Evolutionary conservation across 441 rosid species (phyloP), one percentile per base, ranked within the genome.

Genomic region (Arabidopsis hybrid): DNA sequence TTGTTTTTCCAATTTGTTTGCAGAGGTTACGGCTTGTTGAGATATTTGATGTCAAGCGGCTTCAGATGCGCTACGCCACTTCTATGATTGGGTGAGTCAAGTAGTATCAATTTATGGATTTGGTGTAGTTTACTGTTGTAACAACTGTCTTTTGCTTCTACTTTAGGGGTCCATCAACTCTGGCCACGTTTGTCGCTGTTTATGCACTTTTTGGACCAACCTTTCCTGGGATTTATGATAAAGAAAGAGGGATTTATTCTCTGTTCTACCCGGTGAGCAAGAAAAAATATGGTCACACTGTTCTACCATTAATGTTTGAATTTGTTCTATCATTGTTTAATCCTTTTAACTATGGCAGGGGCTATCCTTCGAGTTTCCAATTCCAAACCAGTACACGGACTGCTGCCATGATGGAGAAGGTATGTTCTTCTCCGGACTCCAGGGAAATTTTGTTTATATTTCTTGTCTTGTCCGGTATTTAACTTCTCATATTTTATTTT

Each of bases 141-240:
- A 16, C 13, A 42, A 39, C 45, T 78, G 58, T 55, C 55, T 65
- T 38, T 52, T 67, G 56, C 58, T 85, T 71, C 64, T 62, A 69
- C 63, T 12, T 81, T 60, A 92, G 99, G 67, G 97, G 99, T 47
- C 91, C 98, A 21, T 85, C 93, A 5, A 86, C 90, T 8, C 79
- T 89, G 69, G 99, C 97, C 17, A 92, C 99, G 32, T 95, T 95
- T 86, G 93, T 90, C 42, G 99, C 96, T 56, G 96, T 91, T 2
- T 95, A 89, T 79, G 91, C 91, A 49, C 88, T 91, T 56, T 92
- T 95, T 80, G 98, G 99, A 52, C 99, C 97, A 14, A 95, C 98
- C 4, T 95, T 92, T 82, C 95, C 99, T 65, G 99, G 98, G 52
- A 85, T 83, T 65, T 92, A 91, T 69, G 97, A 95, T 82, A 90